Base-by-base conservation (phyloP, 306 rosid genomes). In the Argentina anserina region DNA sequence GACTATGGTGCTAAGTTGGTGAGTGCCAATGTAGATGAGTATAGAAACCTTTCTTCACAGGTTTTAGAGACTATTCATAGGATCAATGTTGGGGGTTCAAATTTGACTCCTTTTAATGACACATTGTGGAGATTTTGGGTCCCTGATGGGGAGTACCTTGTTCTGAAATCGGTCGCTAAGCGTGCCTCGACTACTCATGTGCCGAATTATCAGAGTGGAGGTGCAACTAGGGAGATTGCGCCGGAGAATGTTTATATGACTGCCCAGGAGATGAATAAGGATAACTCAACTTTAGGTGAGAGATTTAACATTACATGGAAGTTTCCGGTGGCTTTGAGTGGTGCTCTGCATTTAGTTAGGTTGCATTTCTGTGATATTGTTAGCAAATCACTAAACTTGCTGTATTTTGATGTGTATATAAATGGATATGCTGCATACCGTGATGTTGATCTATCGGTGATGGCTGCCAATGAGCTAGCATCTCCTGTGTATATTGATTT, bases 71-170 rank as follows among this genome's bases (percentile, higher is more conserved):
- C 97, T 75, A 60, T 88, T 49, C 80, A 84, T 76, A 88, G 98
- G 85, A 79, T 92, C 70, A 92, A 92, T 75, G 95, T 92, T 72
- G 98, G 98, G 73, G 98, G 98, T 37, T 49, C 75, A 20, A 79
- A 78, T 65, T 55, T 95, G 79, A 95, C 97, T 20, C 97, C 99
- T 70, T 88, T 90, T 36, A 95, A 95, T 76, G 99, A 95, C 65
- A 95, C 92, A 66, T 80, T 91, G 72, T 91, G 97, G 99, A 90
- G 99, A 82, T 86, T 89, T 70, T 95, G 99, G 99, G 69, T 83
- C 55, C 99, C 97, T 76, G 99, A 95, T 80, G 90, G 84, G 58
- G 86, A 81, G 59, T 95, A 75, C 78, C 81, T 95, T 60, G 88
- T 76, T 6, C 73, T 95, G 25, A 82, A 88, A 84, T 83, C 79